Percentiles rank a stretch among this genome's conserved stretches.
Evolutionary conservation across 176 grass and related monocot species (phyloP).

Genomic region (Oryza longistaminata): DNA sequence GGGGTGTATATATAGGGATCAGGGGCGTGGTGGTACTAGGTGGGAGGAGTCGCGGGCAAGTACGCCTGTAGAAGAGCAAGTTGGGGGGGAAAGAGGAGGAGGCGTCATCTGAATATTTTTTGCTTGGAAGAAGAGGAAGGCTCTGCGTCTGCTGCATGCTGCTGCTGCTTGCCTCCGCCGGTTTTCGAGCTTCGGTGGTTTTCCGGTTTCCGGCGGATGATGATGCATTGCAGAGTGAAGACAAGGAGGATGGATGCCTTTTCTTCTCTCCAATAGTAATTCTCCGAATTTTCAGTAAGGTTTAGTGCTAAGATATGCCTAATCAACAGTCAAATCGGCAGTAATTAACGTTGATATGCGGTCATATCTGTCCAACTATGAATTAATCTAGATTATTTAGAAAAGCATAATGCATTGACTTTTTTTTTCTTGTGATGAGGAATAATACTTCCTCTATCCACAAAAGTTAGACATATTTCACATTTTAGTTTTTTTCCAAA

Average conservation of each 20-base stretch:
- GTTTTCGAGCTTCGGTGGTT: not conserved
- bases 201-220: not conserved
- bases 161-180: not conserved
- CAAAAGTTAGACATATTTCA: too few relatives aligned
- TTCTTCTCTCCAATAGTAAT: too few relatives aligned
- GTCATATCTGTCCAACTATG: not conserved
- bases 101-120: not conserved
- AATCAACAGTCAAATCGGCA: not conserved
- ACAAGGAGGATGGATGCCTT: too few relatives aligned
- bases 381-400: not conserved
- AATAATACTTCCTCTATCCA: too few relatives aligned
- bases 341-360: not conserved
- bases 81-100: not conserved
- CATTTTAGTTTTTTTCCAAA: too few relatives aligned
- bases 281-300: too few relatives aligned
- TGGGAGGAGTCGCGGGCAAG: not conserved
- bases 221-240: too few relatives aligned
- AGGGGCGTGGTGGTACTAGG: too few relatives aligned
- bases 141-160: not conserved
- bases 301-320: not conserved
- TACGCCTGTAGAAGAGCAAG: not conserved
- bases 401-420: too few relatives aligned
- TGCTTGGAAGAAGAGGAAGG: not conserved
- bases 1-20: constrained; percentile 19
- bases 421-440: too few relatives aligned